Evolutionary conservation across 2,329 filamentous ascomycete species (phyloP), one percentile per base, ranked within the genome.

Genomic region (Chrysoporthe puriensis): DNA sequence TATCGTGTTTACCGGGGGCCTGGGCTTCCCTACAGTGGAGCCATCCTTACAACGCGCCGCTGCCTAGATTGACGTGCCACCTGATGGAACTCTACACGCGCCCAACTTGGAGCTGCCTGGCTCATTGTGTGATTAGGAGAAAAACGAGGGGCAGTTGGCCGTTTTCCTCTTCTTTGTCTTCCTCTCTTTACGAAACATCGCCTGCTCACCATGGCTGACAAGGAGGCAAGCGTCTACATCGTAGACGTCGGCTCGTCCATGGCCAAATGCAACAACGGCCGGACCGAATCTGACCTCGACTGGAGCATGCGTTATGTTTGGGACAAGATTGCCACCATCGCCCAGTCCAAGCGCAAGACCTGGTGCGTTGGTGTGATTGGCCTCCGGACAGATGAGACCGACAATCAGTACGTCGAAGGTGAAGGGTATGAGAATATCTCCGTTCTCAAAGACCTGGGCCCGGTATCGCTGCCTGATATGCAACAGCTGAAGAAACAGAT

Each of bases 271-370:
- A 87, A 88, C 73, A 85, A 88, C 80, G 93, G 91, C 36, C 89
- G 96, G 72, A 77, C 82, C 26, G 87, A 95, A 77, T 91, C 91
- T 3, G 91, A 98, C 77, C 86, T 99, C 21, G 93, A 97, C 69
- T 99, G 91, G 88, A 88, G 89, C 60, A 90, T 98, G 88, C 88
- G 88, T 70, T 99, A 97, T 79, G 87, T 98, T 62, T 99, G 95
- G 94, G 95, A 98, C 83, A 96, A 92, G 77, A 91, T 96, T 72
- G 90, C 90, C 5, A 88, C 87, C 8, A 93, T 90, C 3, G 90
- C 93, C 78, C 79, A 85, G 58, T 77, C 77, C 42, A 90, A 88
- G 40, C 87, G 92, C 62, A 95, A 94, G 77, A 94, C 90, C 0
- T 87, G 88, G 74, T 86, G 86, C 32, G 81, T 93, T 58, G 91